Evolutionary conservation across 139 green algal genomes (phyloP).

Genomic region (Micractinium sp.): DNA sequence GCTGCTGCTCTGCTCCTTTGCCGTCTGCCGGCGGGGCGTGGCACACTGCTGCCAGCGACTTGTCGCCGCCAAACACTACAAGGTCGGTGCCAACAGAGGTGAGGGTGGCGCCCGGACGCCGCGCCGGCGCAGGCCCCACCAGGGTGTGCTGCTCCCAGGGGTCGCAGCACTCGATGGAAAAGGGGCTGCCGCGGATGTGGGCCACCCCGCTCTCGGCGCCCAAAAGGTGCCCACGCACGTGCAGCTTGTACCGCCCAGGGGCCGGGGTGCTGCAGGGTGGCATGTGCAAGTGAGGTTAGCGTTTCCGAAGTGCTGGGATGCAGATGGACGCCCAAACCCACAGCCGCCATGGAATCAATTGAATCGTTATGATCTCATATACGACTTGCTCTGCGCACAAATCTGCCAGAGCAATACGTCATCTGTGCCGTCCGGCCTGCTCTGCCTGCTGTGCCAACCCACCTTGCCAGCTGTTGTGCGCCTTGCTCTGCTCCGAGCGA

Average conservation of each 20-base stretch:
- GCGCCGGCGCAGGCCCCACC: conserved; percentile 62
- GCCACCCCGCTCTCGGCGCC: conserved; percentile 58
- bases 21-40: conserved; percentile 23
- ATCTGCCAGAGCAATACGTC: no score
- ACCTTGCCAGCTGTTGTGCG: background rate
- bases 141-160: conserved; percentile 75
- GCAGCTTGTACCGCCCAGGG: conserved; percentile 65
- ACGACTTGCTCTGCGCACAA: no score
- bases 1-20: conserved; percentile 16
- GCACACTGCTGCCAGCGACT: conserved; percentile 68
- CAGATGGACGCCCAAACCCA: no score
- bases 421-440: no score
- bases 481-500: background rate
- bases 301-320: background rate
- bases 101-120: conserved; percentile 67
- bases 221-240: conserved; percentile 75
- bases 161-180: conserved; percentile 67
- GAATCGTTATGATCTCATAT: no score
- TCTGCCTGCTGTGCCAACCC: background rate
- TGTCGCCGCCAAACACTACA: conserved; percentile 78
- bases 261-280: conserved; percentile 37
- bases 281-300: background rate
- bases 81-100: conserved; percentile 58
- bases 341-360: no score
- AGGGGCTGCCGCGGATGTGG: conserved; percentile 78